Evolutionary conservation across 1,139 yeast genomes (phyloP).

Genomic region (Taiozyma sp.): DNA sequence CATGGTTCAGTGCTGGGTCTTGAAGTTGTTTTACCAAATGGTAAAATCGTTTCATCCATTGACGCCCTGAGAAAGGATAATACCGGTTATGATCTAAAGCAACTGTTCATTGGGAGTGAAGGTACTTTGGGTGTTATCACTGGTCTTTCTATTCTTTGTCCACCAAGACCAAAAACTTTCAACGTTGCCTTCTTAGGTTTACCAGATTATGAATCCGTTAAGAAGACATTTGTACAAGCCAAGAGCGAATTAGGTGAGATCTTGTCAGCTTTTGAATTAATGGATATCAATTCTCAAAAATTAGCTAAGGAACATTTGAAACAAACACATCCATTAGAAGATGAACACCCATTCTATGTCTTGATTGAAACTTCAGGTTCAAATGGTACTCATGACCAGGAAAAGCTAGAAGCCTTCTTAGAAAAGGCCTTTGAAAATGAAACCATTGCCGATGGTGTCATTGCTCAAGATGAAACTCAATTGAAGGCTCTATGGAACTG

Average conservation of each 20-base stretch:
- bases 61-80: conserved; percentile 86
- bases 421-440: conserved; percentile 84
- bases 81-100: conserved; percentile 91
- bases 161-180: conserved; percentile 82
- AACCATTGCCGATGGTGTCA: conserved; percentile 82
- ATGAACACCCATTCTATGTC: conserved; percentile 78
- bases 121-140: conserved; percentile 91
- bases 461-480: conserved; percentile 94
- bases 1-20: conserved; percentile 91
- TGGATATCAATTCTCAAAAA: conserved; percentile 76
- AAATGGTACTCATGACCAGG: conserved; percentile 78
- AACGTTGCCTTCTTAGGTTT: conserved; percentile 90
- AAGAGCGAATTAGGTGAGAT: conserved; percentile 77
- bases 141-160: conserved; percentile 84
- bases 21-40: conserved; percentile 89
- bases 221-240: conserved; percentile 74
- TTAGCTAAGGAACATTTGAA: conserved; percentile 54
- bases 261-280: conserved; percentile 89
- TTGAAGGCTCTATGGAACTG: conserved; percentile 81
- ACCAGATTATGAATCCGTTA: conserved; percentile 75
- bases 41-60: conserved; percentile 74
- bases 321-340: conserved; percentile 71
- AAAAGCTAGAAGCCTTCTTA: conserved; percentile 70
- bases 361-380: conserved; percentile 94
- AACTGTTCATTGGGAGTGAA: conserved; percentile 87